Conservation (phyloP, 352 stramenopile species). For the Pythium volutum region DNA sequence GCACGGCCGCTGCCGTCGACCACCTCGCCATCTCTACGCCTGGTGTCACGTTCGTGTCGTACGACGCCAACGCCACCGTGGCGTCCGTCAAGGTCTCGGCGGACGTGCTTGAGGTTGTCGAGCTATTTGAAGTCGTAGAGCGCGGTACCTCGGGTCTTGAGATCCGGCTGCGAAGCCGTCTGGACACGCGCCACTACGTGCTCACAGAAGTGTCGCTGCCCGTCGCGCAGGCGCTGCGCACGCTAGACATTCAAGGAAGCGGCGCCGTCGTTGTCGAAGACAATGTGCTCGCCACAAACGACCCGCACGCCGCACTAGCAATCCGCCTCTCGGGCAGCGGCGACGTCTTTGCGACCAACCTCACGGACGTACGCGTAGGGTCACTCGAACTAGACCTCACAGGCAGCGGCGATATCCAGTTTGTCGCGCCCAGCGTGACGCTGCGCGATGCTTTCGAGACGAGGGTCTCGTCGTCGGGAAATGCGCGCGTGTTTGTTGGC, state of each 20-base stretch:
- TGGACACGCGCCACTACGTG: constrained; percentile 17
- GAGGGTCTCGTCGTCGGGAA: constrained; percentile 16
- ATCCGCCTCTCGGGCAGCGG: constrained; percentile 25
- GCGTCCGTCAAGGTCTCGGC: constrained; percentile 28
- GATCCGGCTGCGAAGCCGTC: constrained; percentile 2
- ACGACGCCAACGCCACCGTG: constrained; percentile 13
- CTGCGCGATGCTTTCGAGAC: constrained; percentile 5
- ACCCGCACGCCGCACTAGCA: constrained; percentile 8
- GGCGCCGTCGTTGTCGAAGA: constrained; percentile 30
- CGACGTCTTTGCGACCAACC: constrained; percentile 20
- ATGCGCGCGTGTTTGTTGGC: constrained; percentile 19
- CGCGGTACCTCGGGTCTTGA: constrained; percentile 16
- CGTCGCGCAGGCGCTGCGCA: constrained; percentile 10
- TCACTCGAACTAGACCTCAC: constrained; percentile 27
- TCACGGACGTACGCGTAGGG: constrained; percentile 17
- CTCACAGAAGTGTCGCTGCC: constrained; percentile 33
- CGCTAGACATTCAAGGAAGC: constrained; percentile 3
- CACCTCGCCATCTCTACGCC: constrained; percentile 22
- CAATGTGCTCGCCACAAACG: constrained; percentile 25
- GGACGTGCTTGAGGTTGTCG: constrained; percentile 12
- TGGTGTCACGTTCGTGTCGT: constrained; percentile 30
- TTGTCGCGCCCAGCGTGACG: constrained; percentile 20
- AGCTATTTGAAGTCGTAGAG: constrained; percentile 19
- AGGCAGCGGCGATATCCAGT: constrained; percentile 31
- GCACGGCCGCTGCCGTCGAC: not conserved